Percentiles rank a stretch among this genome's conserved stretches.
Conservation (phyloP, 108 stramenopile genomes). For the Cyclotella cryptica region DNA sequence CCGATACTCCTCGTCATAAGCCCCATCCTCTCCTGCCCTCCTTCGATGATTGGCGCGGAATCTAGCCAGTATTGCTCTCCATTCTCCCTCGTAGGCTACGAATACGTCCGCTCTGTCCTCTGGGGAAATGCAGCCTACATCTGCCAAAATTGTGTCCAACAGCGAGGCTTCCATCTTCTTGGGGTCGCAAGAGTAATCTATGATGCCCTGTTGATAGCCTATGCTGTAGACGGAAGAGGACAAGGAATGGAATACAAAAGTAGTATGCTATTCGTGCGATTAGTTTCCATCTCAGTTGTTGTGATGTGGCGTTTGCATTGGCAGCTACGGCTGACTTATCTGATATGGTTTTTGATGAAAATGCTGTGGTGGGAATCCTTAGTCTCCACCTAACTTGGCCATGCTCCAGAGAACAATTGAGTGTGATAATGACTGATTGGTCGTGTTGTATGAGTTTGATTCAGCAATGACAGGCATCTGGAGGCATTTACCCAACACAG, state of each 20-base stretch:
- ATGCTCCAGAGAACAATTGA: too few relatives aligned
- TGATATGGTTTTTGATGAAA: too few relatives aligned
- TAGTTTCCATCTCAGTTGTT: constrained; percentile 38
- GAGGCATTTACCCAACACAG: too few relatives aligned
- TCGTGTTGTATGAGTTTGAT: too few relatives aligned
- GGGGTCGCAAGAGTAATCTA: constrained; percentile 58
- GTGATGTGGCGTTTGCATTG: background rate
- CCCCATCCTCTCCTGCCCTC: background rate
- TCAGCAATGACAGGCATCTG: too few relatives aligned
- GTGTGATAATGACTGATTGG: too few relatives aligned
- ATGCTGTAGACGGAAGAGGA: constrained; percentile 70
- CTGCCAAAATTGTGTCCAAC: constrained; percentile 46
- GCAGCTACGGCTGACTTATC: background rate
- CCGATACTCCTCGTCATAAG: constrained; percentile 24
- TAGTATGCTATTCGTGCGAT: constrained; percentile 44
- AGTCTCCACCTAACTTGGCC: too few relatives aligned
- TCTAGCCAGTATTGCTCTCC: constrained; percentile 33
- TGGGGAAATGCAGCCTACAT: constrained; percentile 44
- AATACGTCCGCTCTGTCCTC: constrained; percentile 41
- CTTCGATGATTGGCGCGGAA: constrained; percentile 21
- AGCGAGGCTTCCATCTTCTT: constrained; percentile 35
- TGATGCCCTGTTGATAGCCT: constrained; percentile 80
- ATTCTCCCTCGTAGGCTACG: constrained; percentile 48
- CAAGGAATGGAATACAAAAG: constrained; percentile 67
- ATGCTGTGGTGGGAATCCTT: too few relatives aligned